Evolutionary conservation across 2,329 filamentous ascomycete genomes (phyloP).

Genomic region (Ceratocystis cubensis): DNA sequence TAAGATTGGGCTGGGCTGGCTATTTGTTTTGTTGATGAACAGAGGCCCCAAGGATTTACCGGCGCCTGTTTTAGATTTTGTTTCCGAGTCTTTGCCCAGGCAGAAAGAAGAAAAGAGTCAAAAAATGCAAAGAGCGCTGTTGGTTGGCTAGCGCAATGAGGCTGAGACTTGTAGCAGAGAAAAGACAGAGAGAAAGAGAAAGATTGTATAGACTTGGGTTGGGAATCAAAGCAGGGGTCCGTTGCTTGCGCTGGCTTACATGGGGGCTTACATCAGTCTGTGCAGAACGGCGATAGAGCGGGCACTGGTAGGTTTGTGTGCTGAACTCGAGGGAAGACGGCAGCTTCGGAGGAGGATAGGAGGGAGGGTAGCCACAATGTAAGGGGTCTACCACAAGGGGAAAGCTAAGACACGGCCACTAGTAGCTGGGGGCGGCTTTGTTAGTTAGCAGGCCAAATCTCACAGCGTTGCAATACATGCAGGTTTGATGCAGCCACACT

Average conservation of each 20-base stretch:
- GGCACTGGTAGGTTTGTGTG: not conserved
- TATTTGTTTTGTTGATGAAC: not conserved
- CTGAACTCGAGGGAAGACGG: not conserved
- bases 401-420: not conserved
- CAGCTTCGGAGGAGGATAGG: not conserved
- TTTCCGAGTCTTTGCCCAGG: slow-evolving; percentile 4
- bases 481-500: not conserved
- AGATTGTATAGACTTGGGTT: no score
- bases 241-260: no score
- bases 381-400: not conserved
- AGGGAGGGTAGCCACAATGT: no score
- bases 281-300: not conserved
- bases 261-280: no score
- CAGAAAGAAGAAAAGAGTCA: not conserved
- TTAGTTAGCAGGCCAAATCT: not conserved
- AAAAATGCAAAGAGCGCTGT: no score
- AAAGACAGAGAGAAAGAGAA: no score
- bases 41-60: slow-evolving; percentile 16
- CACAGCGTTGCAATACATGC: not conserved
- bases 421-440: not conserved
- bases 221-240: no score
- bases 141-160: no score
- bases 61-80: slow-evolving; percentile 17
- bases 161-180: no score
- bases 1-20: slow-evolving; percentile 1